A percentile compares a stretch with the other conserved stretches of the same genome.
These are phyloP conservation scores for Aspergillus fumigatiaffinis DNA, from an alignment of 2,329 filamentous ascomycete genomes.

Conservation along the genomic window DNA sequence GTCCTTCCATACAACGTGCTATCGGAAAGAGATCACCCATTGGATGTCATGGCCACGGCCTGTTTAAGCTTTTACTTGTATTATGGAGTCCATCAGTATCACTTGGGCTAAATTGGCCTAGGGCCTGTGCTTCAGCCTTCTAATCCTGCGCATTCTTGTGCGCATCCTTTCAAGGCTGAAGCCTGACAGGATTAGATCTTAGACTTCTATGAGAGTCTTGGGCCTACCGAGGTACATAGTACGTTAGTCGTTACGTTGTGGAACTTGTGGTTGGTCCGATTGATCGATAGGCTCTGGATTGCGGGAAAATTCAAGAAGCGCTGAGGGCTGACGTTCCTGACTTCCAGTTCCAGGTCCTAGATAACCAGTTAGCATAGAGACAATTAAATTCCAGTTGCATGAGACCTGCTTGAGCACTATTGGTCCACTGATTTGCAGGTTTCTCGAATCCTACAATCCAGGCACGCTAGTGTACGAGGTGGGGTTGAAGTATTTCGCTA, in stretches of 20 bases:
- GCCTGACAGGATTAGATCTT: constrained; percentile 25
- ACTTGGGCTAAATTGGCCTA: neutral
- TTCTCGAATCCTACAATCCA: neutral
- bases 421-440: neutral
- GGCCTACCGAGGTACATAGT: no score
- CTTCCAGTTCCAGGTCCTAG: no score
- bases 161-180: constrained; percentile 36
- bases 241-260: no score
- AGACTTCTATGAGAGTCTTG: neutral
- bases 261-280: neutral
- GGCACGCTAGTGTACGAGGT: neutral
- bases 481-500: neutral
- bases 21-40: neutral
- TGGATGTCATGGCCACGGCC: no score
- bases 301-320: neutral
- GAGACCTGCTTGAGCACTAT: neutral
- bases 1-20: neutral
- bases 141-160: constrained; percentile 9
- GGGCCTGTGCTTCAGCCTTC: constrained; percentile 16
- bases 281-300: neutral
- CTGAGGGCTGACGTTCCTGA: neutral
- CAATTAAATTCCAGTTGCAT: neutral
- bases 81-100: neutral
- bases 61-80: neutral
- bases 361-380: neutral